Evolutionary conservation across 2,329 filamentous ascomycete species (phyloP).

Genomic region (Chaetomiaceae sp.): DNA sequence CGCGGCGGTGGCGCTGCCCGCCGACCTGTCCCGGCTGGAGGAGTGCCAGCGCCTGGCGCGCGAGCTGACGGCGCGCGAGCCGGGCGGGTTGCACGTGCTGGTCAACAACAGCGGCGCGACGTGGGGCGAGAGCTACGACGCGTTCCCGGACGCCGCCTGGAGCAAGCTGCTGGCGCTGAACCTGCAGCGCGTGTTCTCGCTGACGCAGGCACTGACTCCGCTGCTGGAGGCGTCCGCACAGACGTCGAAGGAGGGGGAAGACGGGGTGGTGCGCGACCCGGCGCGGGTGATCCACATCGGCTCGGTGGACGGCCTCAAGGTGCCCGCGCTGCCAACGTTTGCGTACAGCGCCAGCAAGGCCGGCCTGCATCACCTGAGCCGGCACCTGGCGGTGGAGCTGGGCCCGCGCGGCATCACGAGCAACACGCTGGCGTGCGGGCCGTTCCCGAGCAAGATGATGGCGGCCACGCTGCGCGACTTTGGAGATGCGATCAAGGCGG

Average conservation of each 20-base stretch:
- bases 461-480: slow-evolving; percentile 50
- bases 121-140: slow-evolving; percentile 56
- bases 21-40: slow-evolving; percentile 56
- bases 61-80: slow-evolving; percentile 44
- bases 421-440: slow-evolving; percentile 67
- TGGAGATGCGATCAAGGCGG: slow-evolving; percentile 47
- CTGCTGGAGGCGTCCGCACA: slow-evolving; percentile 45
- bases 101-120: slow-evolving; percentile 62
- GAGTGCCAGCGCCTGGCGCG: slow-evolving; percentile 49
- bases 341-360: slow-evolving; percentile 58
- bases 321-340: slow-evolving; percentile 53
- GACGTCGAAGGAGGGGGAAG: not conserved
- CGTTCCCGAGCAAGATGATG: slow-evolving; percentile 66
- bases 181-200: slow-evolving; percentile 61
- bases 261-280: slow-evolving; percentile 33
- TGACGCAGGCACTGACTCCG: slow-evolving; percentile 56
- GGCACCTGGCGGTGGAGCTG: slow-evolving; percentile 54
- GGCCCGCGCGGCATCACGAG: slow-evolving; percentile 55
- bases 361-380: slow-evolving; percentile 56
- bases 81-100: slow-evolving; percentile 52
- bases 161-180: slow-evolving; percentile 57
- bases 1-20: slow-evolving; percentile 47
- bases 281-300: slow-evolving; percentile 60
- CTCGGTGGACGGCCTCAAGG: slow-evolving; percentile 55
- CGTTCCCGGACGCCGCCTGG: slow-evolving; percentile 54